Evolutionary conservation across 1,284 basidiomycete genomes (phyloP), one percentile per base, ranked within the genome.

Genomic region (Volvariella surrecta): DNA sequence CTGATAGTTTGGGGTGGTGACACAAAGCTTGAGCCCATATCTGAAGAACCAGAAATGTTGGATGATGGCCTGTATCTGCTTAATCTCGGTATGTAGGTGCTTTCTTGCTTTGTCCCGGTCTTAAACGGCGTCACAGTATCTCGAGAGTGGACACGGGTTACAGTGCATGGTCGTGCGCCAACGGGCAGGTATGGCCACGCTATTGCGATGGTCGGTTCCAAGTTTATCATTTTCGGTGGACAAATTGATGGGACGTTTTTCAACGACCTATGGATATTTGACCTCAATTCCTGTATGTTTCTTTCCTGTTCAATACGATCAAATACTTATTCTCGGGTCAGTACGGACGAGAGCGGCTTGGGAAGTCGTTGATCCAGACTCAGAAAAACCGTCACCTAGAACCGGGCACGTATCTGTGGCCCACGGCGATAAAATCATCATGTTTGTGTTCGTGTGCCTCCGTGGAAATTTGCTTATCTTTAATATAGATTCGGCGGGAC

Each of bases 1-100:
- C 73, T 99, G 53, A 90, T 99, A 49, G 86, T 98, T 3, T 99
- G 96, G 94, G 96, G 96, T 46, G 96, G 96, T 24, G 96, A 99
- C 61, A 99, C 95, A 2, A 87, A 84, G 63, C 78, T 81, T 10
- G 79, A 80, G 49, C 66, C 67, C 18, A 79, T 79, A 59, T 71
- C 79, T 16, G 75, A 74, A 48, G 75, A 79, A 9, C 71, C 74
- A 9, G 92, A 95, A 53, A 79, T 76, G 54, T 91, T 95, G 63
- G 96, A 99, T 61, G 90, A 98, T 59, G 87, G 83, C 0, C 70
- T 99, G 37, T 99, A 98, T 68, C 70, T 98, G n/a, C 74, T 99
- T 46, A 98, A 99, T 63, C 76, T 98, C 24, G 84, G 90, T 91
- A 55, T 53, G 83, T 72, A 32, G 40, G 17, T 43, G 47, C 39